Base-by-base conservation (phyloP, 495 filamentous ascomycete genomes). In the Penicillium dipodomyicola region DNA sequence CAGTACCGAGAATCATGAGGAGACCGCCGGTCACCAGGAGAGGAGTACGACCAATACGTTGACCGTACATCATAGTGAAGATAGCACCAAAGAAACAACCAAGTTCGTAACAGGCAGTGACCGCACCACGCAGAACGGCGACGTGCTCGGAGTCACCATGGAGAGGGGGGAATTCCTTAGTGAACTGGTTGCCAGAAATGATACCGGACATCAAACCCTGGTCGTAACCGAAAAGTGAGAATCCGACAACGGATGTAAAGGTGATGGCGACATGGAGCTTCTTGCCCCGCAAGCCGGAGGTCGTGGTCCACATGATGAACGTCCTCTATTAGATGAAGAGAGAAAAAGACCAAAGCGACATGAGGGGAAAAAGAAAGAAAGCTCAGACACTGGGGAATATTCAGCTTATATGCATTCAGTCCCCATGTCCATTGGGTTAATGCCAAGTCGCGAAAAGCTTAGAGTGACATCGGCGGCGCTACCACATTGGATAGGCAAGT, bases 21-120 rank as follows among this genome's bases (percentile, higher is more conserved):
- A 70, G 20, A 40, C 82, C 87, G 58, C 90, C 90, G 0, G 80
- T 52, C 33, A 87, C 80, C 60, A 87, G 80, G 3, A 78, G 59
- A 39, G 76, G 81, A n/a, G 85, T 77, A 41, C 90, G 77, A 8
- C 90, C 90, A 20, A 91, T 73, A 3, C 75, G 59, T 60, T 94
- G 88, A 48, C 89, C 90, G 54, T 79, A 80, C 32, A 69, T 65
- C 19, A 93, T 77, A 39, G 88, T 85, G 62, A 87, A 84, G 59
- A 92, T 80, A 42, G 90, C 88, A 37, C 90, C 90, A 29, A 86
- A 72, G 46, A 93, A 76, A 70, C 90, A 92, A 22, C 76, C 90
- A 25, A 92, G 78, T 61, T 92, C 88, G 70, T 92, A 94, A 59
- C 91, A 89, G 4, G 90, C 82, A 1, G 89, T 92, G 20, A 92